Evolutionary conservation across 1,139 yeast genomes (phyloP), one percentile per base, ranked within the genome.

Genomic region (Pichia sp.): DNA sequence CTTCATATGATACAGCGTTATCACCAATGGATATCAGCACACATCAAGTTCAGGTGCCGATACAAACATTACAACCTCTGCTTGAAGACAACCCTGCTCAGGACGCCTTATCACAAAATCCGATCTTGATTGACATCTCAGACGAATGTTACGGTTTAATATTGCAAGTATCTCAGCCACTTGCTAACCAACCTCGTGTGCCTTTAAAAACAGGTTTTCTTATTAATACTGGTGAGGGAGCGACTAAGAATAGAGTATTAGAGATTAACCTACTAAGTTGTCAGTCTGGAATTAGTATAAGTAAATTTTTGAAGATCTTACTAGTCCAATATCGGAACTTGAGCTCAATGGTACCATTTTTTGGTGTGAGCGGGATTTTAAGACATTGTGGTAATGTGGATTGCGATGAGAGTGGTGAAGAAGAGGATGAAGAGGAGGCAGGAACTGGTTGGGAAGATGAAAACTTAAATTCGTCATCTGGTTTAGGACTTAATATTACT

Each of bases 151-250:
- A 80, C 61, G 95, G 90, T 0, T 67, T 87, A 0, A 72, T 89
- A 2, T 81, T 89, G 5, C 77, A 76, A 40, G 73, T 77, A 10
- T 78, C 90, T 0, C 76, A 84, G 38, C 88, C 90, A 0, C 72
- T 87, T 5, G 78, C 85, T 44, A 85, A 83, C 62, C 84, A 88
- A 13, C 87, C 87, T 7, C 72, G 90, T 51, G 72, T 85, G 52
- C 87, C 90, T 1, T 79, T 85, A 68, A 82, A 82, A 60, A 80
- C 87, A 1, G 96, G 96, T 0, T 86, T 84, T 56, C 71, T 89
- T 45, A 64, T 87, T 23, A 84, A 80, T 42, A 59, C 63, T 2
- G 67, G 64, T 2, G 47, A 50, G 7, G 62, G 69, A 15, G 59
- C 63, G 8, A 61, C 61, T 4, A 67, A 67, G 53, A 65, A 62